phyloP scores from a whole-genome alignment of 345 rosid species.

The Euphorbia peplus region DNA sequence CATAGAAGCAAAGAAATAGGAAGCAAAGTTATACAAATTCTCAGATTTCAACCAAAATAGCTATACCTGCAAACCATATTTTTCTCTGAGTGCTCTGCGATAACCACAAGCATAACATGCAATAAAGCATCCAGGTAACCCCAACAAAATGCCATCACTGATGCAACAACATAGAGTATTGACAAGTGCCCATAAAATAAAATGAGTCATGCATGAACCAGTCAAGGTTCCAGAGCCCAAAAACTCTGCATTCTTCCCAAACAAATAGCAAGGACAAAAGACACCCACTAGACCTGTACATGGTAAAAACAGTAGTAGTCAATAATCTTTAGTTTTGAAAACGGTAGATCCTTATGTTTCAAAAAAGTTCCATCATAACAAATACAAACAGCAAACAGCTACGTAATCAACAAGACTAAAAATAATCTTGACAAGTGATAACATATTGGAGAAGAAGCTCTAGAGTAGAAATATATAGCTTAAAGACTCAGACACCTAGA shows the following conservation, averaged over 20 bases:
- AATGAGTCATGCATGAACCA: slow-evolving; percentile 78
- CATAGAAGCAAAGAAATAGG: neutral
- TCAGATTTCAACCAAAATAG: neutral
- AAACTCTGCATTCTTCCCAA: slow-evolving; percentile 80
- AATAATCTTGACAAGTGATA: neutral
- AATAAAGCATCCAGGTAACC: slow-evolving; percentile 84
- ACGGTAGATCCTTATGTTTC: neutral
- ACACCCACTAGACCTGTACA: slow-evolving; percentile 69
- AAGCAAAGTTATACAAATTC: neutral
- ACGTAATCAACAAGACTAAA: neutral
- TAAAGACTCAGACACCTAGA: neutral
- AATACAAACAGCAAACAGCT: neutral
- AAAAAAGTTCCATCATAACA: neutral
- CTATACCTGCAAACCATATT: slow-evolving; percentile 68
- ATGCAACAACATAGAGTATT: slow-evolving; percentile 67
- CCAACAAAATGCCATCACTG: slow-evolving; percentile 65
- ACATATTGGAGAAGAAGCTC: neutral
- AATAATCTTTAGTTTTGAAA: slow-evolving; percentile 3
- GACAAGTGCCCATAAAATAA: slow-evolving; percentile 64
- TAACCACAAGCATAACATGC: slow-evolving; percentile 84
- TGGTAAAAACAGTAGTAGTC: slow-evolving; percentile 2
- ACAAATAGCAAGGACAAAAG: slow-evolving; percentile 79
- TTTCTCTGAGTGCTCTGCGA: slow-evolving; percentile 62
- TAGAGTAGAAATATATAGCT: neutral
- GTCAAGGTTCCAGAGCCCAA: slow-evolving; percentile 82